phyloP scores from a whole-genome alignment of 2,329 filamentous ascomycete genomes.

The Aspergillus caelatus region DNA sequence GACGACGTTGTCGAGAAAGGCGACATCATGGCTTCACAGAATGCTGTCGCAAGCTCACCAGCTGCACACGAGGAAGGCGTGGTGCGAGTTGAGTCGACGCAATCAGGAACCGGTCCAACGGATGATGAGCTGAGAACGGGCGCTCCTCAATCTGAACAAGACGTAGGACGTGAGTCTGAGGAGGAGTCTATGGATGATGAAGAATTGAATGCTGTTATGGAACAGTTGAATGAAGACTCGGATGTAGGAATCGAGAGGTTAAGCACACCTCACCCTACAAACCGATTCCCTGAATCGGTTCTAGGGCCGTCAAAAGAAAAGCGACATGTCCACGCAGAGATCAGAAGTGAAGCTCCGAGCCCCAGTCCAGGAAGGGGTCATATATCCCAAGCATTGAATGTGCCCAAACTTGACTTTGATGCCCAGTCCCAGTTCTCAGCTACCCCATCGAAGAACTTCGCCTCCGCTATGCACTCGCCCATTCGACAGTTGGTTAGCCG shows the following conservation, averaged over 20 bases:
- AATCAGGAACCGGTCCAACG: constrained; percentile 12
- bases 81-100: constrained; percentile 14
- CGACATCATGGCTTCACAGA: constrained; percentile 40
- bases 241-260: constrained; percentile 72
- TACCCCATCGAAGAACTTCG: constrained; percentile 66
- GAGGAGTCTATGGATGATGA: constrained; percentile 50
- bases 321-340: constrained; percentile 53
- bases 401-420: constrained; percentile 41
- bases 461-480: constrained; percentile 56
- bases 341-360: constrained; percentile 71
- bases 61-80: constrained; percentile 24
- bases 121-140: constrained; percentile 9
- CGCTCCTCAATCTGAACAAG: constrained; percentile 18
- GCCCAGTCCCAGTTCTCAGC: constrained; percentile 49
- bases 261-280: constrained; percentile 36
- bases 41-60: constrained; percentile 34
- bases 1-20: constrained; percentile 23
- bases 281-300: constrained; percentile 37
- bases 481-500: constrained; percentile 66
- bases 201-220: constrained; percentile 92
- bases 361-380: constrained; percentile 66
- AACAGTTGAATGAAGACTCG: constrained; percentile 75
- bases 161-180: constrained; percentile 24
- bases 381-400: constrained; percentile 50
- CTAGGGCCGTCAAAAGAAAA: constrained; percentile 58